A percentile compares a stretch with the other conserved stretches of the same genome.
Evolutionary conservation across 805 yeast genomes (phyloP).

Genomic region (Metschnikowia reukaufii): DNA sequence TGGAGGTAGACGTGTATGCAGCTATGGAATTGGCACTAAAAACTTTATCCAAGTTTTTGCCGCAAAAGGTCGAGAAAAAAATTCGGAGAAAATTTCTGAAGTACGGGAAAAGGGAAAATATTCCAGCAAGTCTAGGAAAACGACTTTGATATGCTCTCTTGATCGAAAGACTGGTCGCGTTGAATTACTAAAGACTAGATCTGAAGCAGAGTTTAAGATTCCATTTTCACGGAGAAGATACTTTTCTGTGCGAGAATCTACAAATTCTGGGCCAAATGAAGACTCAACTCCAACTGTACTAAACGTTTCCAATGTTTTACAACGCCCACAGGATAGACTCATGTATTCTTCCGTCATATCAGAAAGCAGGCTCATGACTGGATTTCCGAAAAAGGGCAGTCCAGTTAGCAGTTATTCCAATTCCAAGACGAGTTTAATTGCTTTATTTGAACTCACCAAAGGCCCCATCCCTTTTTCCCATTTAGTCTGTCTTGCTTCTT

Average conservation of each 20-base stretch:
- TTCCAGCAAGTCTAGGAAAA: conserved; percentile 2
- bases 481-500: conserved; percentile 35
- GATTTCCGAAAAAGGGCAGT: neutral
- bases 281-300: neutral
- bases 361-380: neutral
- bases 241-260: neutral
- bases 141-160: conserved; percentile 33
- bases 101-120: neutral
- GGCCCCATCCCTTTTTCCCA: conserved; percentile 47
- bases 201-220: conserved; percentile 23
- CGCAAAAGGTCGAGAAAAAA: neutral
- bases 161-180: conserved; percentile 37
- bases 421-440: neutral
- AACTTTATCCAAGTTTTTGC: neutral
- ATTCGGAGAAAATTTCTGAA: neutral
- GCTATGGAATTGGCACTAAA: conserved; percentile 22
- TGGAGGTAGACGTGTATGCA: conserved; percentile 29
- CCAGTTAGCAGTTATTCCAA: neutral
- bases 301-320: neutral
- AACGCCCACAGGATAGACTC: neutral
- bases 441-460: conserved; percentile 25
- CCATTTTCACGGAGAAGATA: neutral
- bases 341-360: neutral
- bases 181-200: conserved; percentile 35
- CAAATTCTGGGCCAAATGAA: neutral